Evolutionary conservation across 192 early-diverging fungal genomes (phyloP).

Genomic region (Entomortierella chlamydospora): DNA sequence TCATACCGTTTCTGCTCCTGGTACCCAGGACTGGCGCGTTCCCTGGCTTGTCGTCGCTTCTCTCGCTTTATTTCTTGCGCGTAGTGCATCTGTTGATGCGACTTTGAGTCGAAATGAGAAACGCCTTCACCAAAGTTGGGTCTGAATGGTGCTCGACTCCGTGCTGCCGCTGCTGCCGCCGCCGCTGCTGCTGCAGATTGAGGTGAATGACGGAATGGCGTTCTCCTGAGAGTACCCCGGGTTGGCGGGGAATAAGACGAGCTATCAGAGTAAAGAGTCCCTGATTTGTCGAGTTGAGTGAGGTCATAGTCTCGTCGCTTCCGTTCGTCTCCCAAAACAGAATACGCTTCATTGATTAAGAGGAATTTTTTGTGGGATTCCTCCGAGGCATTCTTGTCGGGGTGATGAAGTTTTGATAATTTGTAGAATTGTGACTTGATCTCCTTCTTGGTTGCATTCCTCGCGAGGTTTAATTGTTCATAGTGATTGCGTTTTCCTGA

Average conservation of each 20-base stretch:
- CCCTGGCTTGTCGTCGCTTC: conserved; percentile 26
- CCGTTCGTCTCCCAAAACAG: conserved; percentile 75
- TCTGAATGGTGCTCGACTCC: conserved; percentile 12
- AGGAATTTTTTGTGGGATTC: conserved; percentile 79
- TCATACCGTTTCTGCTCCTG: conserved; percentile 12
- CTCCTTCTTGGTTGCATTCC: conserved; percentile 61
- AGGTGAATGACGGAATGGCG: conserved; percentile 43
- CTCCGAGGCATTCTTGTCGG: conserved; percentile 80
- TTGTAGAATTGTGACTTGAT: conserved; percentile 80
- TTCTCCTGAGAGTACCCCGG: conserved; percentile 30
- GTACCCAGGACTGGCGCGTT: conserved; percentile 17
- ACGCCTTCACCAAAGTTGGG: not conserved
- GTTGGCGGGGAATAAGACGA: conserved; percentile 11
- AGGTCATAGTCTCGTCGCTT: conserved; percentile 86
- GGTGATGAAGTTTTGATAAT: conserved; percentile 85
- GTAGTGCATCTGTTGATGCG: conserved; percentile 53
- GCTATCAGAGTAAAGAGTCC: conserved; percentile 10
- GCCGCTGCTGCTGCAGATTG: conserved; percentile 43
- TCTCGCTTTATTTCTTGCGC: conserved; percentile 35
- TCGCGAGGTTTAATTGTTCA: conserved; percentile 56
- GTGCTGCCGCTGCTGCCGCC: conserved; percentile 28
- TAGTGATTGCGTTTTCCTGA: conserved; percentile 46
- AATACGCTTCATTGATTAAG: conserved; percentile 89
- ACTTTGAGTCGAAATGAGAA: conserved; percentile 43
- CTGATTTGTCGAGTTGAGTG: conserved; percentile 42